phyloP scores from a whole-genome alignment of 345 rosid species.

The Pelargonium nanum region DNA sequence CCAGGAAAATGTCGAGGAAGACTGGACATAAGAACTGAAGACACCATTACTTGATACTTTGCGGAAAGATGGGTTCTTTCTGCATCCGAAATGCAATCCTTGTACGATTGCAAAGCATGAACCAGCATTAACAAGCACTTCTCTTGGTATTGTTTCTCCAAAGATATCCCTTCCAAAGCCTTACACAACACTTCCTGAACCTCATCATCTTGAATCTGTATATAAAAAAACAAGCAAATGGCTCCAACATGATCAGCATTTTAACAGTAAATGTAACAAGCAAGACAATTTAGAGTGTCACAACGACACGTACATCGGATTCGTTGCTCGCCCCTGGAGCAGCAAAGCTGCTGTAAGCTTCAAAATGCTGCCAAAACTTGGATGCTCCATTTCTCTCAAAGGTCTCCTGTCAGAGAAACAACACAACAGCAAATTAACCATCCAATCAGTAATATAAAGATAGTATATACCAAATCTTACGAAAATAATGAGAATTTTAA shows the following conservation, averaged over 20 bases:
- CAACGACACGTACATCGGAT: slow-evolving; percentile 14
- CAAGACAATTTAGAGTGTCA: slow-evolving; percentile 5
- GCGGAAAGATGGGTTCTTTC: slow-evolving; percentile 40
- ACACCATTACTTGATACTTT: slow-evolving; percentile 58
- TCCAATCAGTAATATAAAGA: neutral
- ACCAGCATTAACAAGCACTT: slow-evolving; percentile 54
- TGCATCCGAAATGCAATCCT: slow-evolving; percentile 30
- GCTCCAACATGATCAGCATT: neutral
- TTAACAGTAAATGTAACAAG: neutral
- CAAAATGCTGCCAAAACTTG: slow-evolving; percentile 72
- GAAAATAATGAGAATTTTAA: neutral
- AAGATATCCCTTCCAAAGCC: slow-evolving; percentile 60
- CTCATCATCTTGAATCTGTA: slow-evolving; percentile 40
- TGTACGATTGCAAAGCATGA: slow-evolving; percentile 42
- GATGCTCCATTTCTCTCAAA: slow-evolving; percentile 47
- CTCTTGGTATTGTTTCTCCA: slow-evolving; percentile 53
- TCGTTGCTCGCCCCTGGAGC: slow-evolving; percentile 19
- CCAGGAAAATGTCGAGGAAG: slow-evolving; percentile 89
- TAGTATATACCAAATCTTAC: neutral
- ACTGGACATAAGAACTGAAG: slow-evolving; percentile 71
- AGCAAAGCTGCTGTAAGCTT: slow-evolving; percentile 27
- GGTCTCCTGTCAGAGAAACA: slow-evolving; percentile 35
- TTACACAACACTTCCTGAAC: slow-evolving; percentile 48
- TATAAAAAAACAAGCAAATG: neutral
- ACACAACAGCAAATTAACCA: neutral